Evolutionary conservation across 306 rosid genomes (phyloP).

Genomic region (Biancaea sappan): DNA sequence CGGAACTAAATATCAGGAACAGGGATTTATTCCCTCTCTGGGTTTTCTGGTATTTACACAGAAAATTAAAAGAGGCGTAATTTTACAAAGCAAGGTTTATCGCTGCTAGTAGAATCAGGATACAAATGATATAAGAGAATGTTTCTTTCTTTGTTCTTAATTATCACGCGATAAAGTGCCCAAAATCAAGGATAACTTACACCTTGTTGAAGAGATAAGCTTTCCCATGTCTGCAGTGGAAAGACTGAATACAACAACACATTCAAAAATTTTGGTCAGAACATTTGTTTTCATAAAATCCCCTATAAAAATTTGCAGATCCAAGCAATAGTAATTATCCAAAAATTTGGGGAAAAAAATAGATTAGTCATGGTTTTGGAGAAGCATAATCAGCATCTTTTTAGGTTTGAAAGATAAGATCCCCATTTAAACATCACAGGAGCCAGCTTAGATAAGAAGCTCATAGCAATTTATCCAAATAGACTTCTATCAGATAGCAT

Average conservation of each 20-base stretch:
- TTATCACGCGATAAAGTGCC: constrained; percentile 15
- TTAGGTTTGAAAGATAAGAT: constrained; percentile 9
- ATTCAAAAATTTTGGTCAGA: constrained; percentile 47
- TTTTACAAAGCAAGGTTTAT: constrained; percentile 13
- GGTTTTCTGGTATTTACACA: background rate
- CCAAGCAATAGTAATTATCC: constrained; percentile 12
- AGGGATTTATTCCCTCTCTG: background rate
- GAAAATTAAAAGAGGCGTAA: background rate
- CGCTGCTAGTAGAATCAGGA: background rate
- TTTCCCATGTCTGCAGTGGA: constrained; percentile 77
- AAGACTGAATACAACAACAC: constrained; percentile 66
- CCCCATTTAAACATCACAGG: background rate
- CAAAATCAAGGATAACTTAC: constrained; percentile 68
- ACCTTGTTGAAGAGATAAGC: constrained; percentile 95
- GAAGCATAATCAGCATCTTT: constrained; percentile 2
- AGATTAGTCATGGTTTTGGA: too few species aligned
- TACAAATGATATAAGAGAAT: constrained; percentile 14
- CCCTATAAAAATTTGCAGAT: constrained; percentile 23
- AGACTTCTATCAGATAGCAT: background rate
- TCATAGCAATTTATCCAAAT: constrained; percentile 2
- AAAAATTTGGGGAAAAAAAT: background rate
- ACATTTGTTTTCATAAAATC: constrained; percentile 20
- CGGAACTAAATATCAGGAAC: background rate
- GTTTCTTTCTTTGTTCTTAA: constrained; percentile 19
- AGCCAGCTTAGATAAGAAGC: constrained; percentile 19